Evolutionary conservation across 163 green algal species (phyloP), one percentile per base, ranked within the genome.

Genomic region (Coccomyxa subellipsoidea): DNA sequence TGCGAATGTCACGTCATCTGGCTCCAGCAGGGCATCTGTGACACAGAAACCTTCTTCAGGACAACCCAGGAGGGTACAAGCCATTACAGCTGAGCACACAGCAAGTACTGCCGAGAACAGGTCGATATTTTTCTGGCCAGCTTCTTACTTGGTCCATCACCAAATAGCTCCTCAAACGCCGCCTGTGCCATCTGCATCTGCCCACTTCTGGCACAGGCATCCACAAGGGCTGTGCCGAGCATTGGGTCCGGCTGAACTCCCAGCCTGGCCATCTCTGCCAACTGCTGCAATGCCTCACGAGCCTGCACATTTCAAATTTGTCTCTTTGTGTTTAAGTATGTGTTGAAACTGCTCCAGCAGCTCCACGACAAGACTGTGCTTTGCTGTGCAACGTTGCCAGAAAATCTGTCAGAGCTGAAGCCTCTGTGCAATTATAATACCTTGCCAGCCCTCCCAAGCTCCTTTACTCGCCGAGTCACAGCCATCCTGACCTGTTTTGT

Each of bases 161-260:
- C 93, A 85, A 97, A 97, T 35, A 97, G 88, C 85, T 97, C 90
- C 9, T 95, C 92, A 85, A 97, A 97, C 0, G 96, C 88, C 37
- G 77, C 90, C 78, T 95, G 88, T 34, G 91, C 93, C 83, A 97
- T 89, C 32, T 93, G 88, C 91, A 97, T 94, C 69, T 97, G 91
- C 12, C 86, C 84, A 32, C 84, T 90, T 69, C 84, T 80, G 18
- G 87, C 86, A 83, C 93, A 97, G 8, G 93, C 94, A 79, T 92
- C 86, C 32, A 97, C 81, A 77, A 97, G 87, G 12, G 94, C 90
- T 34, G 94, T 97, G 8, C 90, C 94, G 15, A 93, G 91, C 36
- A 91, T 86, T 4, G 89, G 92, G 84, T 97, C 94, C 35, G 93
- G 93, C 86, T 96, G 91, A 53, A 95, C 88, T 29, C 91, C 91